Percentiles rank a stretch among this genome's conserved stretches.
phyloP scores from a whole-genome alignment of 345 rosid genomes.

The Brassica incana region DNA sequence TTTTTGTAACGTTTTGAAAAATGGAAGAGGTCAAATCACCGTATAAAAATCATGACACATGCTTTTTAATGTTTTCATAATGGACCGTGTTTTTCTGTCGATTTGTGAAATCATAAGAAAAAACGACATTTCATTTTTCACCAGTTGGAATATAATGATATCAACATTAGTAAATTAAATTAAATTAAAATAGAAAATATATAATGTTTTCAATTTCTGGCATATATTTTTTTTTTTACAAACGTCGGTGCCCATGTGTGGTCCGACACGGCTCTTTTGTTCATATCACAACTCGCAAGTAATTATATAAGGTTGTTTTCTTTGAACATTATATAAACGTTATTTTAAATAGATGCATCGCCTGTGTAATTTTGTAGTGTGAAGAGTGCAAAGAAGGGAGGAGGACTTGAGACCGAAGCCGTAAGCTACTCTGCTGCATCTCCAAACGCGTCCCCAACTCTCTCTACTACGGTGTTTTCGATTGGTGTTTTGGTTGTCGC shows the following conservation, averaged over 20 bases:
- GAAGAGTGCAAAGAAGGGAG: slow-evolving; percentile 37
- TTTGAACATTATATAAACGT: background rate
- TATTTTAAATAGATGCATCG: background rate
- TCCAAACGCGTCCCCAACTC: background rate
- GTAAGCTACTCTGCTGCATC: slow-evolving; percentile 38
- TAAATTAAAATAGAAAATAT: background rate
- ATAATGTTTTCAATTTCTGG: background rate
- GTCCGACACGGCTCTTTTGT: slow-evolving; percentile 37
- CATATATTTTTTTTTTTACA: slow-evolving; percentile 1
- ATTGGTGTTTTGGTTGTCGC: background rate
- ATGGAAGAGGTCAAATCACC: slow-evolving; percentile 29
- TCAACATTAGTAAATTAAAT: background rate
- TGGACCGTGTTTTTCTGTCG: slow-evolving; percentile 20
- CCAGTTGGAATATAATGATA: slow-evolving; percentile 20
- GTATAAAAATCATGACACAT: slow-evolving; percentile 12
- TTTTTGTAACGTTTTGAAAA: slow-evolving; percentile 10
- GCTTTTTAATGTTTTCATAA: background rate
- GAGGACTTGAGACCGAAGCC: slow-evolving; percentile 23
- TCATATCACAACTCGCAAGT: background rate
- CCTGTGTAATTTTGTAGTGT: slow-evolving; percentile 14
- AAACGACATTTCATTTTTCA: slow-evolving; percentile 29
- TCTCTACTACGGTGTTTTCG: background rate
- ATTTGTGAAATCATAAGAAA: slow-evolving; percentile 31
- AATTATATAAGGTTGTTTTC: background rate
- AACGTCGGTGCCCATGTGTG: slow-evolving; percentile 32